Percentiles rank a stretch among this genome's conserved stretches.
These are phyloP conservation scores for Nakazawaea wickerhamii DNA, from an alignment of 805 yeast species.

Conservation along the genomic window DNA sequence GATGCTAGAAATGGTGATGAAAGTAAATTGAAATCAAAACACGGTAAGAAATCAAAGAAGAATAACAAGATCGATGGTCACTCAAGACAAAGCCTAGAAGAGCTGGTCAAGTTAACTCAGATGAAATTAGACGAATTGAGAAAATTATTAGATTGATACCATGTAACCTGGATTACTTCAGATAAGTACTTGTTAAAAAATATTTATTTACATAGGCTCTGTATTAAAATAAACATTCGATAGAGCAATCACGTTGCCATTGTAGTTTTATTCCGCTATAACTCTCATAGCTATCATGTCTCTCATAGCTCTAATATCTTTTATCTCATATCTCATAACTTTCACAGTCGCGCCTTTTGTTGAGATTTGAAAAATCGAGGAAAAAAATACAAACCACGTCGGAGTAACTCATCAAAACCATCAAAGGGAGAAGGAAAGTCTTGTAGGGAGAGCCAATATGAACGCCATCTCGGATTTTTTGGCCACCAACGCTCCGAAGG, in stretches of 20 bases:
- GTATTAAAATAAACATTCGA: too few relatives aligned
- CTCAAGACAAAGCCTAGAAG: conserved; percentile 39
- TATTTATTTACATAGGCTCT: too few relatives aligned
- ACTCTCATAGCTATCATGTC: too few relatives aligned
- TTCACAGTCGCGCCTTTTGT: background rate
- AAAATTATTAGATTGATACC: conserved; percentile 1
- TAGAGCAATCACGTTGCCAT: too few relatives aligned
- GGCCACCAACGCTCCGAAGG: conserved; percentile 27
- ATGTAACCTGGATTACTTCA: too few relatives aligned
- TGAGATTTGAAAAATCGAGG: background rate
- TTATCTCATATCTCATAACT: too few relatives aligned
- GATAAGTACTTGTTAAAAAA: too few relatives aligned
- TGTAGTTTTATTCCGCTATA: too few relatives aligned
- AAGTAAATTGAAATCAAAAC: conserved; percentile 4
- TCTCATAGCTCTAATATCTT: too few relatives aligned
- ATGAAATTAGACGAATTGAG: conserved; percentile 32
- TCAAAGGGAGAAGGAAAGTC: too few relatives aligned
- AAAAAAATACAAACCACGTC: background rate
- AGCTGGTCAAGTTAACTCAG: conserved; percentile 41
- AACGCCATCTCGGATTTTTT: conserved; percentile 26
- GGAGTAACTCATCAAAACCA: background rate
- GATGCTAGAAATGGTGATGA: conserved; percentile 27
- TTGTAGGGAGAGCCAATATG: too few relatives aligned
- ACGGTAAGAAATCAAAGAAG: conserved; percentile 3
- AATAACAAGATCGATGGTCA: conserved; percentile 16